Conservation (phyloP, 2,329 filamentous ascomycete species). For the Fusarium virguliforme region DNA sequence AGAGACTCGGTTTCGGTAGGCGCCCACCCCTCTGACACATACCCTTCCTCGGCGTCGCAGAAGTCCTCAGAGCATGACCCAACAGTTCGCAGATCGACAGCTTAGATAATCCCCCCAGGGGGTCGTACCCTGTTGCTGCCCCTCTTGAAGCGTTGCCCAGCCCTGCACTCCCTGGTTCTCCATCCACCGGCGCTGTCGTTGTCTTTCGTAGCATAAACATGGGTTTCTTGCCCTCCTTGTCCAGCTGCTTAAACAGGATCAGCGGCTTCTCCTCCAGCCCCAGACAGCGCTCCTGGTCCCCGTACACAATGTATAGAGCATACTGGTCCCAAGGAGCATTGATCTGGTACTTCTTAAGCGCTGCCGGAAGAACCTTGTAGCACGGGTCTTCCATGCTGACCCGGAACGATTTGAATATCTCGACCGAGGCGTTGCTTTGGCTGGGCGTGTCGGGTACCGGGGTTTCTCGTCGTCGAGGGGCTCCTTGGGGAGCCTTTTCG, state of each 20-base stretch:
- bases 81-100: slow-evolving; percentile 12
- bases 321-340: slow-evolving; percentile 98
- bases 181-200: slow-evolving; percentile 68
- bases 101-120: slow-evolving; percentile 74
- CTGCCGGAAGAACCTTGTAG: slow-evolving; percentile 95
- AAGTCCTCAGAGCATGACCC: slow-evolving; percentile 19
- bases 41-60: slow-evolving; percentile 16
- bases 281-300: slow-evolving; percentile 96
- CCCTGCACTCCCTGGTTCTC: slow-evolving; percentile 70
- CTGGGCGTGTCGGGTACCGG: slow-evolving; percentile 75
- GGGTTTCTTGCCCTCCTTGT: slow-evolving; percentile 96
- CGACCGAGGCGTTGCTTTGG: slow-evolving; percentile 76
- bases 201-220: slow-evolving; percentile 97
- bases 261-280: slow-evolving; percentile 93
- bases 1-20: slow-evolving; percentile 43
- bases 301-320: slow-evolving; percentile 97
- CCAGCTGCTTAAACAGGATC: slow-evolving; percentile 96
- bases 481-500: slow-evolving; percentile 55
- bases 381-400: slow-evolving; percentile 99
- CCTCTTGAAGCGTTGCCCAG: slow-evolving; percentile 64
- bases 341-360: slow-evolving; percentile 98
- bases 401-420: slow-evolving; percentile 99
- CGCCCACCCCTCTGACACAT: slow-evolving; percentile 33
- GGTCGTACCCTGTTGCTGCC: slow-evolving; percentile 67
- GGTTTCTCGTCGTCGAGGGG: slow-evolving; percentile 73